A percentile compares a stretch with the other conserved stretches of the same genome.
Evolutionary conservation across 2,329 filamentous ascomycete species (phyloP).

Genomic region (Trichoderma sp.): DNA sequence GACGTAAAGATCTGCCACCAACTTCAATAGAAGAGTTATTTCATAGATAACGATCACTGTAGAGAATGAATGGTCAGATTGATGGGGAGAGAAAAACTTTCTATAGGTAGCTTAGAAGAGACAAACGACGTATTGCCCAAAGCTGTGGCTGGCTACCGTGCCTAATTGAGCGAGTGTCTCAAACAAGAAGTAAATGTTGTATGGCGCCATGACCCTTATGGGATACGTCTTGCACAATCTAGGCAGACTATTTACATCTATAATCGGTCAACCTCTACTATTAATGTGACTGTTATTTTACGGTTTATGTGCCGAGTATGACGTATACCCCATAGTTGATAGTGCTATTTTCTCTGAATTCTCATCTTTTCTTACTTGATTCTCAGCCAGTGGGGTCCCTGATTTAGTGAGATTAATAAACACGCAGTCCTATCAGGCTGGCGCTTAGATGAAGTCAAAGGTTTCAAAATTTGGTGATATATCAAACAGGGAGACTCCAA

Average conservation of each 20-base stretch:
- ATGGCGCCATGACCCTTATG: neutral
- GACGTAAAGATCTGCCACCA: neutral
- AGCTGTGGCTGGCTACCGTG: neutral
- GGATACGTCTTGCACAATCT: neutral
- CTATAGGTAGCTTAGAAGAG: neutral
- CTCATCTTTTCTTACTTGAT: neutral
- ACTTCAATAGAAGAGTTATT: neutral
- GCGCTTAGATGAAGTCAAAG: neutral
- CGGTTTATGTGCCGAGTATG: neutral
- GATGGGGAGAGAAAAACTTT: neutral
- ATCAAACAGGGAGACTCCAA: neutral
- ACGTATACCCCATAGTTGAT: neutral
- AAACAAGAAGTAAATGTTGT: neutral
- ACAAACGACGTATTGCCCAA: neutral
- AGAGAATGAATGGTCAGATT: neutral
- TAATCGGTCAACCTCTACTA: neutral
- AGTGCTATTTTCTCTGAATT: neutral
- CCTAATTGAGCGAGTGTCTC: neutral
- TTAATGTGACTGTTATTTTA: neutral
- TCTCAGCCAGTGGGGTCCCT: neutral
- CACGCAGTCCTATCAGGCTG: neutral
- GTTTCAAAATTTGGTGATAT: neutral
- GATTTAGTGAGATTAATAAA: neutral
- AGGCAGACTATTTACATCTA: neutral
- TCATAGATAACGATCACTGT: neutral